Evolutionary conservation across 192 early-diverging fungal species (phyloP).

Genomic region (Gonapodya prolifera): DNA sequence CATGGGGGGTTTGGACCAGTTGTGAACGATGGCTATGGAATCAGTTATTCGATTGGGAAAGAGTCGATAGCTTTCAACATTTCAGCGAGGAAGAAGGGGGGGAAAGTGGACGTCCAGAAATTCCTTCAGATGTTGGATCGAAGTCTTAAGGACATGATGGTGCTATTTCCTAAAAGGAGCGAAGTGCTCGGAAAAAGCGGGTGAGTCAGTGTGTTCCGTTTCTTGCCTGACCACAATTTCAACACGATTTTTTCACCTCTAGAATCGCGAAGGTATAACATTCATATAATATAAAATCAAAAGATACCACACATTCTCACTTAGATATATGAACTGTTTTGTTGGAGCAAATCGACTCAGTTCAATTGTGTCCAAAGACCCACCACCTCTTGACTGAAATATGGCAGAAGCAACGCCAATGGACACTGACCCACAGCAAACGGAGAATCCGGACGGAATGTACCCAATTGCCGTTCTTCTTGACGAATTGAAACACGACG

Average conservation of each 20-base stretch:
- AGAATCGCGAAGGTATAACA: no score
- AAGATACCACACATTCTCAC: no score
- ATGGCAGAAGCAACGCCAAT: not conserved
- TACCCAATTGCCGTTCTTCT: slow-evolving; percentile 84
- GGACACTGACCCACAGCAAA: not conserved
- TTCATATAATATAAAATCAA: no score
- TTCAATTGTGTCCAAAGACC: no score
- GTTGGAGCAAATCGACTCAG: no score
- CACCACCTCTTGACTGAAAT: no score
- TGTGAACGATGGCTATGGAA: slow-evolving; percentile 35
- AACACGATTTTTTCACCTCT: no score
- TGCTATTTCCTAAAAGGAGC: slow-evolving; percentile 38
- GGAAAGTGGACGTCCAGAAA: slow-evolving; percentile 24
- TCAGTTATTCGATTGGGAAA: slow-evolving; percentile 46
- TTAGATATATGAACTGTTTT: no score
- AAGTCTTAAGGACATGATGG: slow-evolving; percentile 48
- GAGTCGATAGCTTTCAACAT: slow-evolving; percentile 47
- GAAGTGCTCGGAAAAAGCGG: slow-evolving; percentile 6
- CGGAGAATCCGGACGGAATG: slow-evolving; percentile 29
- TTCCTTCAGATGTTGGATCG: slow-evolving; percentile 50
- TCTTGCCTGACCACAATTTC: no score
- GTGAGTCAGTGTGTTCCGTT: not conserved
- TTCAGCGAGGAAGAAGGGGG: slow-evolving; percentile 26
- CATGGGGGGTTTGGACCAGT: slow-evolving; percentile 44
- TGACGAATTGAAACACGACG: slow-evolving; percentile 90